Base-by-base conservation (phyloP, 495 filamentous ascomycete genomes). In the Hyaloscypha hepaticicola region DNA sequence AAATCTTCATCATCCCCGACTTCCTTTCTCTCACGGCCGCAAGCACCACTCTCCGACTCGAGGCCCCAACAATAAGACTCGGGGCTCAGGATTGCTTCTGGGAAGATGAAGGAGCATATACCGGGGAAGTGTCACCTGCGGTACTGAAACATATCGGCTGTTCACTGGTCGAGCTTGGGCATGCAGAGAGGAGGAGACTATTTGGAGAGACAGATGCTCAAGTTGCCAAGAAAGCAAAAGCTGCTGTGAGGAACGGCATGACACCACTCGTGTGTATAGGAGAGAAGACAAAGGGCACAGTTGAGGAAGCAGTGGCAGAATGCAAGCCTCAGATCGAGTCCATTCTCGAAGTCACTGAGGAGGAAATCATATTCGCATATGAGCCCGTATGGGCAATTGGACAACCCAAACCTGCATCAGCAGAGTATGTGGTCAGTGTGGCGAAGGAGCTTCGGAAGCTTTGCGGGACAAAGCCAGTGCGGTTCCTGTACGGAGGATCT, bases 331-430 rank as follows among this genome's bases (percentile, higher is more conserved):
- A 93, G 65, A 79, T 95, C 16, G 77, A 78, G 24, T 77, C 83
- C 2, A 85, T 90, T 8, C 69, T 95, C 21, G 75, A 75, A 16
- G 82, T 78, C 0, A 75, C 71, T 2, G 78, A 85, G 11, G 82
- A 82, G 1, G 85, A 92, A n/a, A 82, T 94, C 22, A 85, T 93
- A 16, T 80, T 95, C 45, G 92, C 91, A 3, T 96, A 96, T 72
- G 92, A 96, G 78, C 91, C 91, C 12, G 90, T 94, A 1, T 96
- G 91, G 91, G 91, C 91, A 0, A 96, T 96, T 75, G 91, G 91
- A 3, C 83, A 89, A 28, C 76, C 78, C 0, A 79, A 85, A 67
- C 91, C 91, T n/a, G 92, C 92, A 3, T 77, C 78, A 9, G 81
- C 84, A 28, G 85, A 88, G 62, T 87, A 95, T 75, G 90, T 96